Evolutionary conservation across 2,329 filamentous ascomycete species (phyloP).

Genomic region (Orbilia javanica): DNA sequence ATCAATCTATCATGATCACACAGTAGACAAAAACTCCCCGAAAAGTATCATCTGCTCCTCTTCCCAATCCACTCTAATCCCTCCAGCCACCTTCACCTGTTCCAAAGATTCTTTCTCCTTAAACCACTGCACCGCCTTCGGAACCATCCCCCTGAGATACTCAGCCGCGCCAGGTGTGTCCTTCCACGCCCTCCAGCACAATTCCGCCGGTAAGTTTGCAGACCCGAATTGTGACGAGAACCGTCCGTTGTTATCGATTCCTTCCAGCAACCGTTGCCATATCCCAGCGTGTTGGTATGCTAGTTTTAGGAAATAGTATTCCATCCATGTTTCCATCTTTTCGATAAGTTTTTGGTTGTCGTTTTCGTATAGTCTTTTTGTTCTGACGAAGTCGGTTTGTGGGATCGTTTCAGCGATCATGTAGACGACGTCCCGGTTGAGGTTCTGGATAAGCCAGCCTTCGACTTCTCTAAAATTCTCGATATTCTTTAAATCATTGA

Average conservation of each 20-base stretch:
- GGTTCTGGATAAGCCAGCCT: neutral
- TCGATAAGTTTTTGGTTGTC: neutral
- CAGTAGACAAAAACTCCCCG: no score
- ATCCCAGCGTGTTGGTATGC: neutral
- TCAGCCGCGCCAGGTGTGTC: neutral
- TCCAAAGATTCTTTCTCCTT: neutral
- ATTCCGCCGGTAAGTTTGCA: no score
- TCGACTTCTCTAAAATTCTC: neutral
- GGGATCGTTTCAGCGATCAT: neutral
- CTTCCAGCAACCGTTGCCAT: neutral
- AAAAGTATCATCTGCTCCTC: neutral
- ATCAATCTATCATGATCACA: no score
- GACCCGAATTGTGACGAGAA: neutral
- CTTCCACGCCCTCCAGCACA: neutral
- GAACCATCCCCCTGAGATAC: neutral
- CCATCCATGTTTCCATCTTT: neutral
- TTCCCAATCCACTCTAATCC: neutral
- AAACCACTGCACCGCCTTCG: neutral
- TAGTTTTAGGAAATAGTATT: neutral
- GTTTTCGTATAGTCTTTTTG: neutral
- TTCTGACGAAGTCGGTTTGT: neutral
- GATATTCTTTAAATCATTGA: neutral
- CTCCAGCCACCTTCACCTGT: neutral
- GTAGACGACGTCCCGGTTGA: neutral
- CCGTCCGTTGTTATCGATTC: neutral